Percentiles rank a stretch among this genome's conserved stretches.
These are phyloP conservation scores for Kernera saxatilis DNA, from an alignment of 345 rosid species.

Conservation along the genomic window DNA sequence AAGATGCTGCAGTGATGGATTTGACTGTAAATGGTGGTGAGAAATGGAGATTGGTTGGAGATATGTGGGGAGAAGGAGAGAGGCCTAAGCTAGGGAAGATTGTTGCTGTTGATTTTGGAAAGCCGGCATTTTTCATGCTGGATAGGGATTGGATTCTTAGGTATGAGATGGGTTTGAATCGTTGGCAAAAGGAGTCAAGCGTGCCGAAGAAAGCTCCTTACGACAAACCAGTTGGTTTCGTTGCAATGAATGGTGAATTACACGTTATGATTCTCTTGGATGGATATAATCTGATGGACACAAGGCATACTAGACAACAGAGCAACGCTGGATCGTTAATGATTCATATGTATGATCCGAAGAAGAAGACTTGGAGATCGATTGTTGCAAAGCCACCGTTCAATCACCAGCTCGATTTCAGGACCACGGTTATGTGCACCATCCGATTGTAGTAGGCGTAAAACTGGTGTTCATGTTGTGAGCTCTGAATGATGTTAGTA, in stretches of 20 bases:
- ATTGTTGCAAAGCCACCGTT: conserved; percentile 50
- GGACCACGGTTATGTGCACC: conserved; percentile 62
- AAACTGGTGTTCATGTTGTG: not conserved
- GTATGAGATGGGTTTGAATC: conserved; percentile 55
- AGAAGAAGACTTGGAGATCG: conserved; percentile 71
- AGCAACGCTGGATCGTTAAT: conserved; percentile 50
- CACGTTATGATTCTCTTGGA: conserved; percentile 51
- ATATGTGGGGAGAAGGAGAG: conserved; percentile 74
- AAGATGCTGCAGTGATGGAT: conserved; percentile 76
- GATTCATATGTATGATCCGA: conserved; percentile 65
- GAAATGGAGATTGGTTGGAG: conserved; percentile 70
- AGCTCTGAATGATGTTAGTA: conserved; percentile 15
- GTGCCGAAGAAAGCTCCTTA: conserved; percentile 49
- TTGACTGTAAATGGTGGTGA: conserved; percentile 34
- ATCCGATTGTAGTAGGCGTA: conserved; percentile 40
- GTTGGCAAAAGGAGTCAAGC: conserved; percentile 58
- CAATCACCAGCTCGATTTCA: conserved; percentile 48
- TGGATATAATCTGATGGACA: conserved; percentile 43
- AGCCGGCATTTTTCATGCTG: conserved; percentile 68
- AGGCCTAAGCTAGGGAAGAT: conserved; percentile 67
- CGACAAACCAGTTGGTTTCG: conserved; percentile 52
- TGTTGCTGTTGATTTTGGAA: conserved; percentile 41
- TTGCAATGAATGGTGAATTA: conserved; percentile 59
- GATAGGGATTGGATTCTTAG: conserved; percentile 59
- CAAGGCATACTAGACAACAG: conserved; percentile 37